Evolutionary conservation across 371 early-diverging fungal genomes (phyloP).

Genomic region (Cokeromyces recurvatus): DNA sequence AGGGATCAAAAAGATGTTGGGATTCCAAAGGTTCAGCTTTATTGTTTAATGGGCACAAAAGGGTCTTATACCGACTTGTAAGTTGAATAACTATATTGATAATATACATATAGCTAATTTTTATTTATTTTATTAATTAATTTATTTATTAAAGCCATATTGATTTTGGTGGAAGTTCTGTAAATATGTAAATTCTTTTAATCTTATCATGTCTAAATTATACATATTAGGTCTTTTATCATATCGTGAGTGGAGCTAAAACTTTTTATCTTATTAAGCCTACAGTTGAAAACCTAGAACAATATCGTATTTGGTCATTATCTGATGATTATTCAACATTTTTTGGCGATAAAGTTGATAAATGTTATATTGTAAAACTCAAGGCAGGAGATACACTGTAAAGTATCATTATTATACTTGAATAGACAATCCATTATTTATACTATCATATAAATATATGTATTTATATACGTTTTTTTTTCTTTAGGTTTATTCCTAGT

Average conservation of each 20-base stretch:
- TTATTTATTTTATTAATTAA: no score
- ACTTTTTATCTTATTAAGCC: conserved; percentile 87
- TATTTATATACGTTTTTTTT: no score
- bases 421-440: no score
- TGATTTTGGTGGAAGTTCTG: conserved; percentile 91
- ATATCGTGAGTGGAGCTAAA: conserved; percentile 79
- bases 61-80: conserved; percentile 89
- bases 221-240: conserved; percentile 66
- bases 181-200: conserved; percentile 16
- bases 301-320: conserved; percentile 84
- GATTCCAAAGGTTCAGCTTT: conserved; percentile 83
- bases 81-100: conserved; percentile 9
- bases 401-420: no score
- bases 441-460: no score
- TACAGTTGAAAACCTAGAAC: conserved; percentile 72
- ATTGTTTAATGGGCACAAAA: conserved; percentile 88
- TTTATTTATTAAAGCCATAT: conserved; percentile 75
- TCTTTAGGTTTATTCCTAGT: conserved; percentile 77
- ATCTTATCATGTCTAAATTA: neutral
- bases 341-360: conserved; percentile 75
- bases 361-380: conserved; percentile 64
- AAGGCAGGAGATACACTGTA: conserved; percentile 77
- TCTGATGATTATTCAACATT: conserved; percentile 76
- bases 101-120: no score
- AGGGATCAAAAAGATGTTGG: conserved; percentile 44